phyloP scores from a whole-genome alignment of 106 monocot species.

The Agapanthus africanus region DNA sequence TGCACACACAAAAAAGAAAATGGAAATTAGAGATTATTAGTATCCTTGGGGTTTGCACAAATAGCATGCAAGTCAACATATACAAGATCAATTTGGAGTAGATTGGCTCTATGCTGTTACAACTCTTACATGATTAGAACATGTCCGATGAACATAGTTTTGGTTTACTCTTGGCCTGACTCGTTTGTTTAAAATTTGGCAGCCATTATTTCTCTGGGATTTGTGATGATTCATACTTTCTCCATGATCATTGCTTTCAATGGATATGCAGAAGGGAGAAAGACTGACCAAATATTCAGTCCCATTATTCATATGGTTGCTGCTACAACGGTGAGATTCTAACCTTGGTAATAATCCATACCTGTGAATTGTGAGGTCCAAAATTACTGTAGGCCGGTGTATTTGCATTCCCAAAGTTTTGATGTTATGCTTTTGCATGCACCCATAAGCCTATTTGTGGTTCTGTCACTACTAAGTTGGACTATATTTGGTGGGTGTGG shows the following conservation, averaged over 20 bases:
- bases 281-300: conserved; percentile 46
- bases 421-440: not conserved
- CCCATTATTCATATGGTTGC: conserved; percentile 68
- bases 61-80: no score
- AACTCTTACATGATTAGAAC: not conserved
- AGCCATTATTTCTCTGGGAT: conserved; percentile 87
- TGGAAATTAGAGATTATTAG: not conserved
- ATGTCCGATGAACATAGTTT: no score
- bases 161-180: no score
- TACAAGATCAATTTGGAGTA: not conserved
- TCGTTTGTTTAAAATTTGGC: conserved; percentile 9
- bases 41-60: not conserved
- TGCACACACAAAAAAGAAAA: not conserved
- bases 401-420: not conserved
- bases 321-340: conserved; percentile 56
- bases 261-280: conserved; percentile 70
- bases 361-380: not conserved
- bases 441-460: no score
- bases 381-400: not conserved
- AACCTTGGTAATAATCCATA: not conserved
- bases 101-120: not conserved
- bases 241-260: conserved; percentile 97
- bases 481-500: no score
- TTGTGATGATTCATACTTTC: conserved; percentile 80
- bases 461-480: no score